These are phyloP conservation scores for Podaxis sp. DNA, from an alignment of 768 basidiomycete genomes.

Conservation along the genomic window DNA sequence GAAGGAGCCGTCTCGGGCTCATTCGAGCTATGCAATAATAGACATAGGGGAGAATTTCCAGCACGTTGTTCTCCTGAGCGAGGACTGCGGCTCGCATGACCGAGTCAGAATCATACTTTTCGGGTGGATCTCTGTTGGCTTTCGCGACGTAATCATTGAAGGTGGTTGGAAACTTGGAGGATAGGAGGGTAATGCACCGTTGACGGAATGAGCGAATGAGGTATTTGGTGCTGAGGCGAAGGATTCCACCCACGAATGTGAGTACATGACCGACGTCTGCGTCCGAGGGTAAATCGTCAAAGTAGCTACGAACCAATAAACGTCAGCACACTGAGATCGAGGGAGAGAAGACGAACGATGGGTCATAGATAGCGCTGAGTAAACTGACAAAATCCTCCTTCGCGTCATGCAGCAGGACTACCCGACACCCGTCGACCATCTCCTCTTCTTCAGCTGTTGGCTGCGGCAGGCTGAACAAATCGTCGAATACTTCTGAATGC, in stretches of 20 bases:
- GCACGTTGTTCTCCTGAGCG: conserved; percentile 39
- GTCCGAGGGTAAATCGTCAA: conserved; percentile 33
- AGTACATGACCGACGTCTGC: conserved; percentile 46
- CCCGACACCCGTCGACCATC: conserved; percentile 48
- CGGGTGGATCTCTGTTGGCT: conserved; percentile 20
- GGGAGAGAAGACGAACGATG: conserved; percentile 34
- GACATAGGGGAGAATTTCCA: conserved; percentile 44
- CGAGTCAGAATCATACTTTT: conserved; percentile 37
- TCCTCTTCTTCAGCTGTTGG: conserved; percentile 34
- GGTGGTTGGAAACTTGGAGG: conserved; percentile 37
- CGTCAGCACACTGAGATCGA: not conserved
- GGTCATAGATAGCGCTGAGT: conserved; percentile 52
- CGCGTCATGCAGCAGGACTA: conserved; percentile 50
- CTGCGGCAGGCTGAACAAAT: conserved; percentile 59
- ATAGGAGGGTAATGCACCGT: conserved; percentile 50
- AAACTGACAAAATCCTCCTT: conserved; percentile 49
- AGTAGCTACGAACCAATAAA: conserved; percentile 27
- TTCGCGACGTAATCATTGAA: conserved; percentile 36
- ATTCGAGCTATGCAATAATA: conserved; percentile 51
- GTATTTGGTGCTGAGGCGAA: conserved; percentile 67
- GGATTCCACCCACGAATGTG: conserved; percentile 47
- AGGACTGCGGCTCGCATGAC: conserved; percentile 46
- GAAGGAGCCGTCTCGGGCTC: conserved; percentile 36
- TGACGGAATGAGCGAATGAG: conserved; percentile 51
- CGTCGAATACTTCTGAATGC: conserved; percentile 67